Percentiles rank a stretch among this genome's conserved stretches.
Evolutionary conservation across 495 filamentous ascomycete species (phyloP).

Genomic region (Penicillium taxi): DNA sequence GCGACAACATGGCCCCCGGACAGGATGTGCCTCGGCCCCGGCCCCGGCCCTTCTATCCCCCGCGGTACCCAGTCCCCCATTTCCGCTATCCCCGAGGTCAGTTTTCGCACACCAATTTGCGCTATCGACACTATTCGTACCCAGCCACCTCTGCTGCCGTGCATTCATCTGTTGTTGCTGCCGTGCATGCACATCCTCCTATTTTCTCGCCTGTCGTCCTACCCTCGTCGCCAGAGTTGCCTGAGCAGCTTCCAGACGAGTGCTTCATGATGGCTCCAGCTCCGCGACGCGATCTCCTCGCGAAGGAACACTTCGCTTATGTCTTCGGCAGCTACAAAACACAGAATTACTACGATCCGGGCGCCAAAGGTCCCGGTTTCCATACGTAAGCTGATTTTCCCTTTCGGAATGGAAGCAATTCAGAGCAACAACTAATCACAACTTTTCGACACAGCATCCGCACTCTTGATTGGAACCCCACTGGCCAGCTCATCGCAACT

Average conservation of each 20-base stretch:
- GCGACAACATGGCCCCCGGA: too few relatives aligned
- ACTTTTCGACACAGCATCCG: conserved; percentile 39
- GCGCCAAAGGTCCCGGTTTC: conserved; percentile 41
- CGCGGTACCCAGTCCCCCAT: too few relatives aligned
- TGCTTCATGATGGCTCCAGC: conserved; percentile 46
- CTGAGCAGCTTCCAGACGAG: too few relatives aligned
- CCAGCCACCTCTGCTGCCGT: too few relatives aligned
- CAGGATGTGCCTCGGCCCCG: too few relatives aligned
- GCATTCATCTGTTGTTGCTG: too few relatives aligned
- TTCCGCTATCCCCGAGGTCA: too few relatives aligned
- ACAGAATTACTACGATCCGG: conserved; percentile 55
- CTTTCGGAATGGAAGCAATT: not conserved
- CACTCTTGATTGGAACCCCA: conserved; percentile 82
- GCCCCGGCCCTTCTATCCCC: too few relatives aligned
- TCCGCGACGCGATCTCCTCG: conserved; percentile 44
- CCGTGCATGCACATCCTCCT: too few relatives aligned
- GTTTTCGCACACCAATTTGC: too few relatives aligned
- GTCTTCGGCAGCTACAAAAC: conserved; percentile 51
- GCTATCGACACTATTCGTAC: too few relatives aligned
- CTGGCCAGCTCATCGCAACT: conserved; percentile 79
- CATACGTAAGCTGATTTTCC: conserved; percentile 39
- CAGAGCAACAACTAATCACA: conserved; percentile 8
- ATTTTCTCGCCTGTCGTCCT: too few relatives aligned
- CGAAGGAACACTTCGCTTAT: conserved; percentile 55
- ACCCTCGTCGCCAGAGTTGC: not conserved